Conservation (phyloP, 2,329 filamentous ascomycete species). For the Colletotrichum echinochloae region DNA sequence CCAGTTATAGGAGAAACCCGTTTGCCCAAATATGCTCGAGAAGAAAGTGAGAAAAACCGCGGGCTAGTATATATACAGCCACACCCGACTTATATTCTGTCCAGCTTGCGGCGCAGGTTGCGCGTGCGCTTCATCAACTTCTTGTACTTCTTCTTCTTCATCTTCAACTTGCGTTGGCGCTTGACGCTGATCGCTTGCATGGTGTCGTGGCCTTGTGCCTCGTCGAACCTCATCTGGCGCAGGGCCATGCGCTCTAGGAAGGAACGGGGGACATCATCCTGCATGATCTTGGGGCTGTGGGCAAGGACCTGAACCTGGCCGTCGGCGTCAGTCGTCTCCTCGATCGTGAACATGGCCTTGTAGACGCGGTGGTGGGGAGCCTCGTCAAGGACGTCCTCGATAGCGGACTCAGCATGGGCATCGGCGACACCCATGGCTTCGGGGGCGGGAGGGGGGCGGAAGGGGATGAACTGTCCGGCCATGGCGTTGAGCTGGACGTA, state of each 20-base stretch:
- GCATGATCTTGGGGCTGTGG: conserved; percentile 69
- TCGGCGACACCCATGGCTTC: conserved; percentile 63
- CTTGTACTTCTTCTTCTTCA: conserved; percentile 99
- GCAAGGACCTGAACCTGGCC: conserved; percentile 71
- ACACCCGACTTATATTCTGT: conserved; percentile 64
- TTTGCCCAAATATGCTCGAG: conserved; percentile 42
- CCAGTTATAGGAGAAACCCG: conserved; percentile 35
- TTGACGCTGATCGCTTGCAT: conserved; percentile 92
- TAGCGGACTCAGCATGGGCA: conserved; percentile 46
- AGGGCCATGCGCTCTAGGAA: conserved; percentile 79
- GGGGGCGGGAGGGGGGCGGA: conserved; percentile 86
- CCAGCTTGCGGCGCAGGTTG: conserved; percentile 87
- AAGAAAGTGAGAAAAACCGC: conserved; percentile 36
- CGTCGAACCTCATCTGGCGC: conserved; percentile 71
- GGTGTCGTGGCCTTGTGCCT: conserved; percentile 59
- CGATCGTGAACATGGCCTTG: conserved; percentile 74
- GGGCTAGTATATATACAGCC: conserved; percentile 47
- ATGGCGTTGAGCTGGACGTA: conserved; percentile 76
- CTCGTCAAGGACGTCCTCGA: conserved; percentile 52
- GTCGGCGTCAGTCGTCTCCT: conserved; percentile 71
- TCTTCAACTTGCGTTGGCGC: conserved; percentile 93
- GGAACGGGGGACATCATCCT: conserved; percentile 61
- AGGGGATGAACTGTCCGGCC: conserved; percentile 80
- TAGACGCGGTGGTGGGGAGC: conserved; percentile 65
- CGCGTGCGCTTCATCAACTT: conserved; percentile 96